These are phyloP conservation scores for Melastoma malabathricum DNA, from an alignment of 345 rosid genomes.

Conservation along the genomic window DNA sequence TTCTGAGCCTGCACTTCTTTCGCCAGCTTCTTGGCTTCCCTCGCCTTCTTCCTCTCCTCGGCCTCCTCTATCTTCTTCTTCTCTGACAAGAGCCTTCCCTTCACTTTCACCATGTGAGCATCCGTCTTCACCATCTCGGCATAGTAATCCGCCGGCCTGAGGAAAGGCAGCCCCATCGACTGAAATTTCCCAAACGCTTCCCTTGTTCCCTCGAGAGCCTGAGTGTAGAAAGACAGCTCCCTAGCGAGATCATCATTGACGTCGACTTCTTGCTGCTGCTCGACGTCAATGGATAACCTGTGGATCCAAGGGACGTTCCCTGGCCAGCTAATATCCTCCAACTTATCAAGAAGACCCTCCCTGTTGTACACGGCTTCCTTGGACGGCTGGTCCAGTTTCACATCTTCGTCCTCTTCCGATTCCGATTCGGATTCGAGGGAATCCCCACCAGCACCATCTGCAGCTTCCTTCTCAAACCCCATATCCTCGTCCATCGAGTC, in stretches of 20 bases:
- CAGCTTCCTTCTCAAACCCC: too few relatives aligned
- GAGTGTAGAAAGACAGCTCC: slow-evolving; percentile 64
- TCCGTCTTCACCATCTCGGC: slow-evolving; percentile 84
- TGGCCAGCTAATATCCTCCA: slow-evolving; percentile 76
- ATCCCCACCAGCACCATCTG: slow-evolving; percentile 15
- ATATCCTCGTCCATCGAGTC: too few relatives aligned
- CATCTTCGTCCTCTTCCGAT: slow-evolving; percentile 42
- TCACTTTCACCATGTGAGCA: slow-evolving; percentile 73
- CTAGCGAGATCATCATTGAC: slow-evolving; percentile 77
- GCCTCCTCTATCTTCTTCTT: slow-evolving; percentile 66
- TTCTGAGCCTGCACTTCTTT: slow-evolving; percentile 79
- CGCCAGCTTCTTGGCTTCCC: slow-evolving; percentile 62
- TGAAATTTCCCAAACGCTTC: slow-evolving; percentile 50
- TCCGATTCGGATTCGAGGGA: slow-evolving; percentile 39
- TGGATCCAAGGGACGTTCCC: slow-evolving; percentile 57
- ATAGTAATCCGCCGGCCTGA: slow-evolving; percentile 73
- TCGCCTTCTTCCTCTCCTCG: slow-evolving; percentile 80
- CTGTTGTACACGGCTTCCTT: slow-evolving; percentile 44
- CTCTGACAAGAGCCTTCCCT: slow-evolving; percentile 53
- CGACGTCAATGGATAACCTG: slow-evolving; percentile 43
- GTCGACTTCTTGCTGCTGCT: slow-evolving; percentile 62
- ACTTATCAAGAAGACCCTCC: slow-evolving; percentile 59
- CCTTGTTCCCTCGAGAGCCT: slow-evolving; percentile 66
- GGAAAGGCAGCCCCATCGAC: slow-evolving; percentile 47
- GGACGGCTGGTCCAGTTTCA: slow-evolving; percentile 44